These are phyloP conservation scores for Rhizoclosmatium globosum DNA, from an alignment of 192 early-diverging fungal genomes.

Conservation along the genomic window DNA sequence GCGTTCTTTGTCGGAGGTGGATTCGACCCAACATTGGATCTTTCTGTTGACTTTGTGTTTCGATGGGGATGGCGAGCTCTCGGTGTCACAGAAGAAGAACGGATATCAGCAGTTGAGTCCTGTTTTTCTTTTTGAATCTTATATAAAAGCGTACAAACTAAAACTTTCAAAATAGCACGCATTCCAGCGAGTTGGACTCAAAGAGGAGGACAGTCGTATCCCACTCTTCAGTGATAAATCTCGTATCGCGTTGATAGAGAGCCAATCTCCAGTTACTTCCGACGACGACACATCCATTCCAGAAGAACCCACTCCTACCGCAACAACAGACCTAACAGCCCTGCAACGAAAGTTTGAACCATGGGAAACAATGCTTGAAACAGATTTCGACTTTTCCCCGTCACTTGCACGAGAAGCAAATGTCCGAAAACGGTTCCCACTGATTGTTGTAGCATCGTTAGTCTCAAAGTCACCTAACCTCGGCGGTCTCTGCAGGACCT, in stretches of 20 bases:
- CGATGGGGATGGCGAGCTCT: slow-evolving; percentile 43
- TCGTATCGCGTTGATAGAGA: not conserved
- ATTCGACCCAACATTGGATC: slow-evolving; percentile 59
- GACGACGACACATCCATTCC: not conserved
- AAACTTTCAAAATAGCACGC: no score
- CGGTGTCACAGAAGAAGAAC: slow-evolving; percentile 56
- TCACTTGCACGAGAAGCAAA: not conserved
- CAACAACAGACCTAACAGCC: slow-evolving; percentile 1
- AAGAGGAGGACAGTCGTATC: no score
- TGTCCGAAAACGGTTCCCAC: slow-evolving; percentile 46
- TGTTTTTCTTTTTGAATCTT: not conserved
- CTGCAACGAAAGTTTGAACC: slow-evolving; percentile 70
- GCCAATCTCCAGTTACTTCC: not conserved
- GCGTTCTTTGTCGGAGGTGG: slow-evolving; percentile 52
- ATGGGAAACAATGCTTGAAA: slow-evolving; percentile 64
- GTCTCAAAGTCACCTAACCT: slow-evolving; percentile 64
- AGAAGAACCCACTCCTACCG: no score
- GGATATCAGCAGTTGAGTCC: slow-evolving; percentile 53
- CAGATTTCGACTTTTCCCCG: slow-evolving; percentile 58
- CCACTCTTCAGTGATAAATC: no score
- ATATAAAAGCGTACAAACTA: not conserved
- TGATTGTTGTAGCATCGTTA: slow-evolving; percentile 68
- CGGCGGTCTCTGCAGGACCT: slow-evolving; percentile 64
- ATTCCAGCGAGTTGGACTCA: no score
- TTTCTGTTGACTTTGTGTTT: slow-evolving; percentile 67